A percentile compares a stretch with the other conserved stretches of the same genome.
Evolutionary conservation across 495 filamentous ascomycete genomes (phyloP).

Genomic region (Neurospora africana): DNA sequence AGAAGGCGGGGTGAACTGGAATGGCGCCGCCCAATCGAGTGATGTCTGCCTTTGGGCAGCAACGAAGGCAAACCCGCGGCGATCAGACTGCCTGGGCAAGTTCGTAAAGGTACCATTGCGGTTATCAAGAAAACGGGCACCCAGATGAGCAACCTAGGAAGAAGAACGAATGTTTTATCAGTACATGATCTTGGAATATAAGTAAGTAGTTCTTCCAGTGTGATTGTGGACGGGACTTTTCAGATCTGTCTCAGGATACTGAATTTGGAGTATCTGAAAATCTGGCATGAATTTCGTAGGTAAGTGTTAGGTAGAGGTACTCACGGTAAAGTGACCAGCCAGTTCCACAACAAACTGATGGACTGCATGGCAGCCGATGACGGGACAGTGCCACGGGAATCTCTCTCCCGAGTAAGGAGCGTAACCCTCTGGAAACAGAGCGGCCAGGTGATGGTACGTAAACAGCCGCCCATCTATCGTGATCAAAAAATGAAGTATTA

Average conservation of each 20-base stretch:
- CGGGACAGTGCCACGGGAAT: not conserved
- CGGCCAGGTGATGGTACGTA: not conserved
- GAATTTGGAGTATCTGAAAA: not conserved
- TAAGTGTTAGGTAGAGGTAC: not conserved
- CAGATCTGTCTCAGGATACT: not conserved
- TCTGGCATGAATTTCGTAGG: not conserved
- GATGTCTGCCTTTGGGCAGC: not conserved
- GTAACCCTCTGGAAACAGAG: not conserved
- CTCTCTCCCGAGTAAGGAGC: not conserved
- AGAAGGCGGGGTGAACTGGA: not conserved
- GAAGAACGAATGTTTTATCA: not conserved
- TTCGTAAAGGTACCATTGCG: not conserved
- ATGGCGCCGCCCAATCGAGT: not conserved
- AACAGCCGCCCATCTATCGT: not conserved
- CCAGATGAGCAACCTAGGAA: not conserved
- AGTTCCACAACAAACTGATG: not conserved
- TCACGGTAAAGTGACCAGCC: not conserved
- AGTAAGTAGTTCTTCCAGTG: not conserved
- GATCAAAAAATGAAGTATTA: not conserved
- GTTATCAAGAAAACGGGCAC: not conserved
- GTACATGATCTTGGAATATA: not conserved
- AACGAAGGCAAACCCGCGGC: not conserved
- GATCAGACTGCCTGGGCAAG: not conserved
- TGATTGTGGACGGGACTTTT: not conserved
- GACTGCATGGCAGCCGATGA: not conserved